Base-by-base conservation (phyloP, 148 eudicot genomes). In the Vaccinium corymbosum region DNA sequence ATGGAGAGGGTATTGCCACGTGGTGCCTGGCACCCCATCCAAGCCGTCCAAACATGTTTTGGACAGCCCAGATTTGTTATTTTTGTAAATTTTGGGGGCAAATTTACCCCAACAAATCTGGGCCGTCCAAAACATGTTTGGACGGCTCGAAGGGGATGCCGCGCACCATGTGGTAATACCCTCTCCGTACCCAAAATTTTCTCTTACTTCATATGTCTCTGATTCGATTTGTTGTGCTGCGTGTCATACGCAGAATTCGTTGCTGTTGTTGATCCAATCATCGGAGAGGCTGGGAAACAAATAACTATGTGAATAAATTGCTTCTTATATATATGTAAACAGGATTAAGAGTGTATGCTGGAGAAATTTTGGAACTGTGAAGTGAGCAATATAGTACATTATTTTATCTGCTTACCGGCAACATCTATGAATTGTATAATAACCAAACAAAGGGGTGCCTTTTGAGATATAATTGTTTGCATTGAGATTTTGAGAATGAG, bases 261-360 rank as follows among this genome's bases (percentile, higher is more conserved):
- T 68, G 76, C 64, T 49, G 80, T 59, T 59, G 80, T 46, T 72
- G 74, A 46, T 80, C 55, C 73, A 73, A 73, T 27, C 38, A 20
- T 62, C 22, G 55, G 50, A 49, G 81, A 74, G 80, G 84, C 79
- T 35, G 81, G 81, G 42, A 14, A 14, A 29, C 42, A 12, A 22
- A 50, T 29, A 12, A 55, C 64, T 78, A 29, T 80, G 73, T 80
- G 83, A 80, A 80, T 73, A 81, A 81, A 80, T 74, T 74, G 51
- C 83, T 57, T 19, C 79, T 70, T 27, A 46, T 84, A 80, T 71
- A 70, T 57, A 35, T 79, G 59, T 27, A 46, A 80, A 74, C 12
- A 50, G 27, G 68, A n/a, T 70, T 5, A 80, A 51, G 49, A 49
- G 56, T 19, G 62, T n/a, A 20, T 14, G 17, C n/a, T 71, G 61